These are phyloP conservation scores for Plasmodium malariae DNA, from an alignment of 169 alveolate species.

Conservation along the genomic window DNA sequence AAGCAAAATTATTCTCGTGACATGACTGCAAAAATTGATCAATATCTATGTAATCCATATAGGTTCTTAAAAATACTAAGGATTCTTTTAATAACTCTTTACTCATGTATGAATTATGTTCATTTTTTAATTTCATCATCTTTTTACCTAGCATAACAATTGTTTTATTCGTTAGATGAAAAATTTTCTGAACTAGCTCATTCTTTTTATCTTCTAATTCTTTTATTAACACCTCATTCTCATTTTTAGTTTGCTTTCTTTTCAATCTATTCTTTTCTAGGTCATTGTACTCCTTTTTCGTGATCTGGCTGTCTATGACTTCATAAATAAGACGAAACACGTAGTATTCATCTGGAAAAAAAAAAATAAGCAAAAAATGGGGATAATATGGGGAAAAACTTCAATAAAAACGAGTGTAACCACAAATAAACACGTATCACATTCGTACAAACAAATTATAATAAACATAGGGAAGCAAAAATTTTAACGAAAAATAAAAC, in stretches of 20 bases:
- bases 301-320: slow-evolving; percentile 33
- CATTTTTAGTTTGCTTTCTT: slow-evolving; percentile 57
- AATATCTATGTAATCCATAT: slow-evolving; percentile 37
- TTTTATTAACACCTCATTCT: slow-evolving; percentile 59
- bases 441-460: too few species aligned
- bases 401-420: too few species aligned
- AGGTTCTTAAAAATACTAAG: slow-evolving; percentile 63
- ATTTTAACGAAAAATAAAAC: too few species aligned
- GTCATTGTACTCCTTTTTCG: slow-evolving; percentile 33
- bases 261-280: slow-evolving; percentile 50
- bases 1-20: slow-evolving; percentile 64
- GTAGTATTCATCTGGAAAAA: slow-evolving; percentile 57
- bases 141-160: slow-evolving; percentile 53
- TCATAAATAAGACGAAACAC: slow-evolving; percentile 39
- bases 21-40: slow-evolving; percentile 69
- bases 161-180: slow-evolving; percentile 45
- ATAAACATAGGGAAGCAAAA: too few species aligned
- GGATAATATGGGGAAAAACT: background rate
- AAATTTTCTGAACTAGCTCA: slow-evolving; percentile 42
- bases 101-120: slow-evolving; percentile 52
- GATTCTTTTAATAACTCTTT: slow-evolving; percentile 74
- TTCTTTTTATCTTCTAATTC: slow-evolving; percentile 67
- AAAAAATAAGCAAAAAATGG: background rate
- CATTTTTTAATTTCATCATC: slow-evolving; percentile 67
- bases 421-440: too few species aligned